A percentile compares a stretch with the other conserved stretches of the same genome.
phyloP scores from a whole-genome alignment of 352 stramenopile genomes.

The Phytophthora fragariae region DNA sequence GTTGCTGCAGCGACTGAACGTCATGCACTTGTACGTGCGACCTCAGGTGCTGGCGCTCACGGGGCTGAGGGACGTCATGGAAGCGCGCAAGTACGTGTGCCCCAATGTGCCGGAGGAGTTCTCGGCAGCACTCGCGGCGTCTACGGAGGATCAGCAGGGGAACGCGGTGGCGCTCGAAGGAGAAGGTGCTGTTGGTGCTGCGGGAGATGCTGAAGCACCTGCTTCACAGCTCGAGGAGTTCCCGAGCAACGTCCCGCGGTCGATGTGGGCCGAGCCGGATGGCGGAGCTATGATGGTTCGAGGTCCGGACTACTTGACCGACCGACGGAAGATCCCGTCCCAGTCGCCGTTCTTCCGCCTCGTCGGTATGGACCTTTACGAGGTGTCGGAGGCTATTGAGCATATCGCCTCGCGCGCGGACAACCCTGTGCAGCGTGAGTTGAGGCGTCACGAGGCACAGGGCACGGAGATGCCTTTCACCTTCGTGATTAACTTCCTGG shows the following conservation, averaged over 20 bases:
- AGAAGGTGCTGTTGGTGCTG: conserved; percentile 18
- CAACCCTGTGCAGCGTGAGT: conserved; percentile 70
- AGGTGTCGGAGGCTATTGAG: conserved; percentile 60
- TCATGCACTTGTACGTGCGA: conserved; percentile 64
- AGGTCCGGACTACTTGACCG: conserved; percentile 70
- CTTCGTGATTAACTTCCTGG: conserved; percentile 83
- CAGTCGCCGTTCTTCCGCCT: conserved; percentile 71
- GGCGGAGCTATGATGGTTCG: conserved; percentile 75
- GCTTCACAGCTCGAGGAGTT: conserved; percentile 52
- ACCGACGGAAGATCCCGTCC: conserved; percentile 78
- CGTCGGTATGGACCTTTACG: conserved; percentile 71
- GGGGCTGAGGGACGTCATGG: conserved; percentile 74
- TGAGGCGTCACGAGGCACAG: conserved; percentile 61
- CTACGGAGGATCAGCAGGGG: conserved; percentile 39
- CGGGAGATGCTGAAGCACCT: conserved; percentile 26
- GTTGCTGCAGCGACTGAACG: conserved; percentile 64
- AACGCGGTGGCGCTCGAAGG: conserved; percentile 20
- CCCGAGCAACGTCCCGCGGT: conserved; percentile 61
- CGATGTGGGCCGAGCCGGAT: conserved; percentile 78
- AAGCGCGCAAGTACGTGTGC: conserved; percentile 78
- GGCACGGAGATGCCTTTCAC: conserved; percentile 80
- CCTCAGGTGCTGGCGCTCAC: conserved; percentile 68
- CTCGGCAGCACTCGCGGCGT: conserved; percentile 46
- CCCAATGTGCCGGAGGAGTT: conserved; percentile 76
- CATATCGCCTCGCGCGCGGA: conserved; percentile 68